phyloP scores from a whole-genome alignment of 257 asterid genomes.

The Echites panduratus region DNA sequence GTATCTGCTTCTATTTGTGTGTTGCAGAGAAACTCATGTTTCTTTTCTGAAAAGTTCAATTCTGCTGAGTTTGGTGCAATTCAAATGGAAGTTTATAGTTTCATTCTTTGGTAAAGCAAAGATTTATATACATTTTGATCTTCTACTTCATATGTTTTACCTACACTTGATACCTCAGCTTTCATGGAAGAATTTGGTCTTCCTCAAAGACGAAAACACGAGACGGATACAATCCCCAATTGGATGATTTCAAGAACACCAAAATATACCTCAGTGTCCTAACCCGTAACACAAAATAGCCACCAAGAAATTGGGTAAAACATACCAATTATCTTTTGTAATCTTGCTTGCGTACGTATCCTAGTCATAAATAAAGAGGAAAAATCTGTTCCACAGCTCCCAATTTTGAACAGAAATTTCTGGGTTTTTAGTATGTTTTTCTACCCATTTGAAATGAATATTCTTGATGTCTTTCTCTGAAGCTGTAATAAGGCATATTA shows the following conservation, averaged over 20 bases:
- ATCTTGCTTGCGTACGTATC: neutral
- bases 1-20: neutral
- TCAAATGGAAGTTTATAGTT: no score
- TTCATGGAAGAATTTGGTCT: constrained; percentile 98
- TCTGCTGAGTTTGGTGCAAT: no score
- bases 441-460: neutral
- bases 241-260: constrained; percentile 97
- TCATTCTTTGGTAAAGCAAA: neutral
- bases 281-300: constrained; percentile 74
- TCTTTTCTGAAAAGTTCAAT: neutral
- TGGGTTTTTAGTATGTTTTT: neutral
- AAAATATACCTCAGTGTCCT: constrained; percentile 91
- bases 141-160: constrained; percentile 5
- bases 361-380: no score
- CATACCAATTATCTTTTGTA: neutral
- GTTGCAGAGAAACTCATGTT: neutral
- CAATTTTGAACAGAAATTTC: neutral
- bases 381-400: neutral
- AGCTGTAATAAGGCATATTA: neutral
- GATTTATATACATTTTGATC: neutral
- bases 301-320: neutral
- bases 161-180: constrained; percentile 72
- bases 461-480: neutral
- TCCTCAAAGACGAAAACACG: constrained; percentile 79
- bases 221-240: constrained; percentile 92